Base-by-base conservation (phyloP, 257 asterid genomes). In the Datura wrightii region DNA sequence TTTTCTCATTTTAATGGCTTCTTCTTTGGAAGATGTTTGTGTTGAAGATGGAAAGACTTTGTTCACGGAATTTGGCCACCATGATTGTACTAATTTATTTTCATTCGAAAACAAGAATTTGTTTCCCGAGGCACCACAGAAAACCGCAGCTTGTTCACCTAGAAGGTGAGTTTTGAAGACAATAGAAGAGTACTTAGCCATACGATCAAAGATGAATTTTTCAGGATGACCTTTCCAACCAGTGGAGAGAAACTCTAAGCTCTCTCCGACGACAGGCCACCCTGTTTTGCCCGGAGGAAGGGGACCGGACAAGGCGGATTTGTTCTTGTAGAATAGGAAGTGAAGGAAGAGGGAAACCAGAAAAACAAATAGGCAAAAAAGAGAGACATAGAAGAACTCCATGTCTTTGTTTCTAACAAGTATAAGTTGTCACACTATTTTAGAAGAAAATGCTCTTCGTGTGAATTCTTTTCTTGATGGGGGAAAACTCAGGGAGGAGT, bases 171-270 rank as follows among this genome's bases (percentile, higher is more conserved):
- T 69, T 41, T 69, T 69, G 53, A 69, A 69, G 8, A 69, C 79
- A 69, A 5, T 41, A 8, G 79, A 69, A 39, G 79, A 69, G 79
- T 69, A 69, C 34, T 69, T 69, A 15, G 53, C 8, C 52, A 69
- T 44, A 69, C 79, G 79, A 69, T 69, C 79, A 16, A 69, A 69
- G 53, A 69, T 41, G 52, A 69, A 69, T 69, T 69, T 69, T 69
- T 69, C 79, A 8, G 79, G 79, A 8, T 69, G 79, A 6, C 79
- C 79, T 69, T 69, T 69, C 79, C 79, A 69, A 69, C 79, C 79
- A 39, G 53, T 41, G 34, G 79, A 69, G 4, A 69, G 79, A 69
- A 69, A 69, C 53, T 69, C 79, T 14, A 69, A 34, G 79, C 79
- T 69, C 79, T 69, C 79, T 69, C 79, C 79, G 10, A 69, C 8